Evolutionary conservation across 495 filamentous ascomycete genomes (phyloP), one percentile per base, ranked within the genome.

Genomic region (Neurospora sp.): DNA sequence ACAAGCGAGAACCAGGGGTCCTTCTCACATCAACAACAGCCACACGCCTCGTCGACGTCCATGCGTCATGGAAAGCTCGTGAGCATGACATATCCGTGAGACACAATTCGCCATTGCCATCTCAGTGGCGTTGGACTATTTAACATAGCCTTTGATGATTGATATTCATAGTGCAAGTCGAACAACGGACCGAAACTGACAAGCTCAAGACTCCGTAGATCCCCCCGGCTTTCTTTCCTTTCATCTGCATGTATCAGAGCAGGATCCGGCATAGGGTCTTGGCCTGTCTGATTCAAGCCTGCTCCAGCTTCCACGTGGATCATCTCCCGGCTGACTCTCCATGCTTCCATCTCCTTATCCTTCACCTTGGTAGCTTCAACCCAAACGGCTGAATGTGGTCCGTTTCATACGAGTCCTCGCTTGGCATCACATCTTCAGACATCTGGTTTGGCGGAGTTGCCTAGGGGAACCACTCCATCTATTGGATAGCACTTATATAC

Each of bases 401-500:
- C 53, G 27, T 65, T 65, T 65, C 53, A 65, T 4, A 9, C 14
- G 0, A 27, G 10, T 27, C 48, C 48, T 9, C 20, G 20, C 27
- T 59, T 59, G 11, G n/a, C 48, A 59, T 59, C 48, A 53, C 10
- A 53, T 53, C 20, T 14, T 53, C n/a, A 14, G 6, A 46, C 18
- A 46, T 46, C 42, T 18, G 42, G 1, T 3, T n/a, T 46, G 0
- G 4, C 0, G 53, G 53, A 61, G 27, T 6, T 71, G 68, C 73
- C 78, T 78, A 73, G 69, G 69, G 40, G 73, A 71, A 70, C 76
- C 69, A 69, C 75, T 74, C 70, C 73, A 69, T 80, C 78, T 80
- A 79, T 78, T 80, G 46, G 79, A 71, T 72, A 74, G 78, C 79
- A 74, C 71, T 81, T 85, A 86, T 85, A 77, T 86, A 86, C 84